Base-by-base conservation (phyloP, 169 alveolate species). In the Theileria annulata region DNA sequence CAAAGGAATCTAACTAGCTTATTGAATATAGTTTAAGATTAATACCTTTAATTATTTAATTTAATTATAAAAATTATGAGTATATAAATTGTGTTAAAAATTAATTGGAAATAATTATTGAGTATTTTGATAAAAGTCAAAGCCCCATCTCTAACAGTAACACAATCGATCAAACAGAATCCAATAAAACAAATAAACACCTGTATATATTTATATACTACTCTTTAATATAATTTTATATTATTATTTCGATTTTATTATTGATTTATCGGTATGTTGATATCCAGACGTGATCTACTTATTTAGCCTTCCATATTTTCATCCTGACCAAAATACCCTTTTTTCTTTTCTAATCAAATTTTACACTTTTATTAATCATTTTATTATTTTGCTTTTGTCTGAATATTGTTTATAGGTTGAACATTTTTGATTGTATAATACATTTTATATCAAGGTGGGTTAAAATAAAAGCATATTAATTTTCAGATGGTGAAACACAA, bases 401-500 rank as follows among this genome's bases (percentile, higher is more conserved):
- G 21, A 59, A 31, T 37, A 9, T 6, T 15, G n/a, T 28, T 12
- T 21, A 25, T 17, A 31, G 37, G 47, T 19, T 19, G 27, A 49
- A 67, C 54, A 21, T 27, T 42, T 58, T 59, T 23, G 79, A 69
- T 33, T 74, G 72, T 69, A 23, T 76, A 17, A 75, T 74, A 72
- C 58, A 71, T 71, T 71, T 64, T 75, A 77, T 77, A 59, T 23
- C 49, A 70, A 77, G 90, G 86, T 79, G 87, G 71, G 17, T 19
- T 2, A 30, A 30, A 35, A 25, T 5, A n/a, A 54, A 23, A 3
- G 28, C 12, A 23, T 37, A 9, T 33, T n/a, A 17, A 17, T 19
- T 31, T 27, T n/a, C 23, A 42, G 30, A 64, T 86, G 87, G 89
- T 98, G 94, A 92, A 96, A 86, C 99, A 97, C 95, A 98, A 98